phyloP scores from a whole-genome alignment of 1,139 yeast species.

The Keqinozyma sinolaborantium region DNA sequence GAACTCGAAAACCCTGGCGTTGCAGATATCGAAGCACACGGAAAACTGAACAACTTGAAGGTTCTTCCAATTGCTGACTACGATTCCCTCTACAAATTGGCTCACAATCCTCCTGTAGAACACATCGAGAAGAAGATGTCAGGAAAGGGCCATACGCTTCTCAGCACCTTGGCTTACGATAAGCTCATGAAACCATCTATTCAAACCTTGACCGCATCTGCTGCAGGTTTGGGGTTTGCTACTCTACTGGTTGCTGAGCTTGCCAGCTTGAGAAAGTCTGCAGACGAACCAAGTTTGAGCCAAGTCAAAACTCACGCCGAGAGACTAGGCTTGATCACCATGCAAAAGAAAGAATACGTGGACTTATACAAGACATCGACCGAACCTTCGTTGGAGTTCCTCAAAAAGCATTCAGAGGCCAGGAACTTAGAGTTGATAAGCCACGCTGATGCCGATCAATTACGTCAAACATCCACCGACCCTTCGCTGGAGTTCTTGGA shows the following conservation, averaged over 20 bases:
- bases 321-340: constrained; percentile 29
- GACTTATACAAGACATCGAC: constrained; percentile 30
- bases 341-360: constrained; percentile 33
- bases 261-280: constrained; percentile 17
- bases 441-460: constrained; percentile 7
- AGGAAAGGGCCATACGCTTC: constrained; percentile 11
- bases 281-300: constrained; percentile 27
- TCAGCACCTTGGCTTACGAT: constrained; percentile 6
- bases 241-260: constrained; percentile 14
- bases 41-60: constrained; percentile 2
- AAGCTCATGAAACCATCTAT: constrained; percentile 11
- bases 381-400: constrained; percentile 28
- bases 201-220: constrained; percentile 11
- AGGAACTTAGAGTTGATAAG: constrained; percentile 9
- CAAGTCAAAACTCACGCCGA: constrained; percentile 37
- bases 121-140: constrained; percentile 15
- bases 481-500: constrained; percentile 22
- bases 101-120: constrained; percentile 15
- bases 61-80: constrained; percentile 4
- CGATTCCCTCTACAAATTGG: constrained; percentile 6
- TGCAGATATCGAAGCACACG: constrained; percentile 11
- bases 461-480: constrained; percentile 10
- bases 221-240: constrained; percentile 9
- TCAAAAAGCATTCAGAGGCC: constrained; percentile 16
- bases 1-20: constrained; percentile 16